Conservation (phyloP, 23 red algal species). For the Cyanidiococcus yangmingshanensis region DNA sequence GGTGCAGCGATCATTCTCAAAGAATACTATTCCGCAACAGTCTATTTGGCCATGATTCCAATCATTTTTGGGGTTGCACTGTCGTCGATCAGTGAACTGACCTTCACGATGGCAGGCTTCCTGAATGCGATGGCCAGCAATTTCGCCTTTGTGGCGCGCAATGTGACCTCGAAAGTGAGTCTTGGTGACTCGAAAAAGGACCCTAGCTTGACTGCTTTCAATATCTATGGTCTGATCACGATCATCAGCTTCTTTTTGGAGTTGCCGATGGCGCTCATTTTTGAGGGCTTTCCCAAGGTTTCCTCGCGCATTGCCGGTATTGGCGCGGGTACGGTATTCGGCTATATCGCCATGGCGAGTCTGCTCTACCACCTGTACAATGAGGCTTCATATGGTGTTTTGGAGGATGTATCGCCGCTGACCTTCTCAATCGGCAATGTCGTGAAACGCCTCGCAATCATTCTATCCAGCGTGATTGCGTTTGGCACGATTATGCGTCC, state of each 20-base stretch:
- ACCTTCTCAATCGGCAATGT: conserved; percentile 89
- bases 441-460: conserved; percentile 72
- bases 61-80: conserved; percentile 81
- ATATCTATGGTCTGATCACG: conserved; percentile 31
- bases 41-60: conserved; percentile 71
- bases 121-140: conserved; percentile 87
- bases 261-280: conserved; percentile 20
- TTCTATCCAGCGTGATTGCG: conserved; percentile 60
- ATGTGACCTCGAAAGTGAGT: conserved; percentile 77
- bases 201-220: conserved; percentile 28
- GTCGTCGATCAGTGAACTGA: conserved; percentile 69
- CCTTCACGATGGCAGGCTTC: conserved; percentile 83
- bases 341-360: conserved; percentile 28
- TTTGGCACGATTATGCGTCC: conserved; percentile 62
- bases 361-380: conserved; percentile 97
- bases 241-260: conserved; percentile 37
- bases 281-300: conserved; percentile 20
- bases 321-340: conserved; percentile 18
- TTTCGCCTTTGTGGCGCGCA: conserved; percentile 79
- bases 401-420: conserved; percentile 60
- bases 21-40: conserved; percentile 53
- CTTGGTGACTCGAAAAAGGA: conserved; percentile 87
- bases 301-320: conserved; percentile 6
- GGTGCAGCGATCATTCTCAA: conserved; percentile 64
- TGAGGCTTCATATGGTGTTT: conserved; percentile 68